Evolutionary conservation across 2,329 filamentous ascomycete species (phyloP).

Genomic region (Claviceps paspali): DNA sequence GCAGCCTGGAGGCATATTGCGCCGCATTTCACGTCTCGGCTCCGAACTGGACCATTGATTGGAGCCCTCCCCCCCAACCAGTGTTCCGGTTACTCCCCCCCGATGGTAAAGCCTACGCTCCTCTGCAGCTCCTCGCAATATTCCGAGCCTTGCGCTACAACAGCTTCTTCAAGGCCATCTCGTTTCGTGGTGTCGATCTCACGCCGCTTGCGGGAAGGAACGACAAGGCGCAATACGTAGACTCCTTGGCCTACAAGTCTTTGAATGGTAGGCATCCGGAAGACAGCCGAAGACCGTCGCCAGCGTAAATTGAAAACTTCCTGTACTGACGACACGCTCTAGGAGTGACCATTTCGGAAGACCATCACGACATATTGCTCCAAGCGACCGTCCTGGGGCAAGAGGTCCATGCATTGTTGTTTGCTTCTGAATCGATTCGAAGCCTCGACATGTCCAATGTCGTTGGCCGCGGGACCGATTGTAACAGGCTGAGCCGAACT

Average conservation of each 20-base stretch:
- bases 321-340: conserved; percentile 4
- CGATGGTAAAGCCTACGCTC: conserved; percentile 25
- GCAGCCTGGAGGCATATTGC: conserved; percentile 39
- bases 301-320: neutral
- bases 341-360: conserved; percentile 32
- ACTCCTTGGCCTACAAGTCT: conserved; percentile 35
- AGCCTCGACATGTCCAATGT: conserved; percentile 37
- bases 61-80: conserved; percentile 27
- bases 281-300: too few relatives aligned
- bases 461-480: conserved; percentile 14
- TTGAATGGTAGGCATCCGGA: conserved; percentile 28
- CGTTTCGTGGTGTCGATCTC: conserved; percentile 36
- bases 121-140: conserved; percentile 39
- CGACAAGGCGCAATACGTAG: conserved; percentile 29
- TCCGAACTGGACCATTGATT: conserved; percentile 36
- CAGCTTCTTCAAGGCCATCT: conserved; percentile 43
- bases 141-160: conserved; percentile 42
- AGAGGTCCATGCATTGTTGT: conserved; percentile 39
- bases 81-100: conserved; percentile 37
- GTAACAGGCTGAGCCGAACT: conserved; percentile 10
- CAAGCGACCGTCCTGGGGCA: conserved; percentile 37
- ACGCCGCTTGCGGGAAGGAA: conserved; percentile 22
- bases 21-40: conserved; percentile 34
- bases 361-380: conserved; percentile 31
- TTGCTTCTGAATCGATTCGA: conserved; percentile 38